Evolutionary conservation across 257 asterid species (phyloP).

Genomic region (Apocynum venetum): DNA sequence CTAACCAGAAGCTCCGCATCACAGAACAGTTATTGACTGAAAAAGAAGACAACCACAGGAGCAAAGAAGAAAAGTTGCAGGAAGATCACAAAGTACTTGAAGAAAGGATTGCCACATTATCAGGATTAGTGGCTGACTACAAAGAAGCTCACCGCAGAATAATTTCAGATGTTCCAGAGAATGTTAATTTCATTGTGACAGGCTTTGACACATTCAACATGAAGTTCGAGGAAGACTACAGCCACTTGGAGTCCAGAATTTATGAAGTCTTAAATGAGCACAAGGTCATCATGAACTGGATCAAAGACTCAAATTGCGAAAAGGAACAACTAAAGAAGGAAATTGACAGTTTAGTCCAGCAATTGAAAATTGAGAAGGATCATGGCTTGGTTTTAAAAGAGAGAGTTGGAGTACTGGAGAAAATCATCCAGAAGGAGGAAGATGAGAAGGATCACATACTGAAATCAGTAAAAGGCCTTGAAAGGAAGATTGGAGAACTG

Average conservation of each 20-base stretch:
- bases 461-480: constrained; percentile 28
- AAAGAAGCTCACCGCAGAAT: constrained; percentile 49
- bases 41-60: constrained; percentile 55
- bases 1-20: constrained; percentile 75
- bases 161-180: constrained; percentile 39
- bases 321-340: constrained; percentile 45
- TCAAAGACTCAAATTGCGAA: constrained; percentile 42
- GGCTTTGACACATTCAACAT: constrained; percentile 59
- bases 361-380: constrained; percentile 40
- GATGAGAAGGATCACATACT: constrained; percentile 41
- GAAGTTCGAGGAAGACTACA: constrained; percentile 90
- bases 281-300: constrained; percentile 43
- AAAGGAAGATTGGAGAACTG: constrained; percentile 42
- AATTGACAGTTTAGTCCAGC: constrained; percentile 32
- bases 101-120: constrained; percentile 38
- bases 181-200: constrained; percentile 38
- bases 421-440: constrained; percentile 29
- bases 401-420: constrained; percentile 40
- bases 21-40: constrained; percentile 71
- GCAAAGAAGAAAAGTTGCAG: constrained; percentile 63
- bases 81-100: constrained; percentile 48
- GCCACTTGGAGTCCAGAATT: constrained; percentile 83
- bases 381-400: constrained; percentile 27
- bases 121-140: constrained; percentile 38
- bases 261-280: constrained; percentile 64